Evolutionary conservation across 2,329 filamentous ascomycete genomes (phyloP).

Genomic region (Ophiostoma angusticollis): DNA sequence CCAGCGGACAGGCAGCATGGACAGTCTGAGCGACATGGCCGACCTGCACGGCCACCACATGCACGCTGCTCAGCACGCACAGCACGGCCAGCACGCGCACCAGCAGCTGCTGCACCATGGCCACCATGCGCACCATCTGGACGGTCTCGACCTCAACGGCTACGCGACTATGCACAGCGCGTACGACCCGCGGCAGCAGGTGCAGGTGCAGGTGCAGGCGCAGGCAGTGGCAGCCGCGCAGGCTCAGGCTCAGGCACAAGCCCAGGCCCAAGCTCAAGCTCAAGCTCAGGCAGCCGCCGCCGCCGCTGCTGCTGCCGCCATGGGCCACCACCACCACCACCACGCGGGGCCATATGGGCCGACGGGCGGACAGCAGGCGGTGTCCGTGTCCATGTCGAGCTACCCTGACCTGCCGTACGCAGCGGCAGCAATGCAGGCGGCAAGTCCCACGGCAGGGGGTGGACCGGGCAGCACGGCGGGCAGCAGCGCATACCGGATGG

Average conservation of each 20-base stretch:
- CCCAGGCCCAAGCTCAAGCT: too few species aligned
- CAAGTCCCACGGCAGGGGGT: conserved; percentile 39
- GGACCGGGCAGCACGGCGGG: too few species aligned
- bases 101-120: conserved; percentile 28
- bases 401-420: conserved; percentile 46
- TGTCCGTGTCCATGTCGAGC: conserved; percentile 38
- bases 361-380: too few species aligned
- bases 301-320: conserved; percentile 2
- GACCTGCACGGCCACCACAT: conserved; percentile 26
- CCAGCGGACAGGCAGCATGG: conserved; percentile 35
- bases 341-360: too few species aligned
- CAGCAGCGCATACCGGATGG: conserved; percentile 47
- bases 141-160: conserved; percentile 39
- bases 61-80: conserved; percentile 29
- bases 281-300: conserved; percentile 2
- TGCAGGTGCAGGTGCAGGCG: too few species aligned
- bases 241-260: too few species aligned
- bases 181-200: conserved; percentile 35
- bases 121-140: conserved; percentile 31
- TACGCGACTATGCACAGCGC: conserved; percentile 36
- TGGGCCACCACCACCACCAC: conserved; percentile 28
- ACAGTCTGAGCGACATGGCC: conserved; percentile 36
- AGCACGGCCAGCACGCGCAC: conserved; percentile 20
- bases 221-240: too few species aligned
- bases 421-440: conserved; percentile 32